A percentile compares a stretch with the other conserved stretches of the same genome.
phyloP scores from a whole-genome alignment of 108 stramenopile species.

The Cyclostephanos invisitatus region DNA sequence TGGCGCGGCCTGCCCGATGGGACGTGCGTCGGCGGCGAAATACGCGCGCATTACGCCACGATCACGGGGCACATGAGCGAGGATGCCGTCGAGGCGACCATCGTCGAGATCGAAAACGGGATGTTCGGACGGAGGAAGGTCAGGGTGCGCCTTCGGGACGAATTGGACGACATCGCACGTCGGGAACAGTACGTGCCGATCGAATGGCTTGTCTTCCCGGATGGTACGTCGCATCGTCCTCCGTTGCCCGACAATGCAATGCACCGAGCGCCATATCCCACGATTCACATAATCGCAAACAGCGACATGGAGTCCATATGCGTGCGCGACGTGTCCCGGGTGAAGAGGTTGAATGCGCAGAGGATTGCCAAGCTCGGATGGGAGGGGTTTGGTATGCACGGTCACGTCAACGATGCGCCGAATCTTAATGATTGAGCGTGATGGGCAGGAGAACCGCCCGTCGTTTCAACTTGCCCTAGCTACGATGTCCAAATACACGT shows the following conservation, averaged over 20 bases:
- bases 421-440: background rate
- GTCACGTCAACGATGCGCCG: too few species aligned
- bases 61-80: conserved; percentile 30
- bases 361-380: conserved; percentile 38
- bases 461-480: background rate
- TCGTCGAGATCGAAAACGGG: conserved; percentile 42
- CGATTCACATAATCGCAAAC: conserved; percentile 57
- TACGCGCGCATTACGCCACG: conserved; percentile 27
- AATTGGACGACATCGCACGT: background rate
- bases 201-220: conserved; percentile 39
- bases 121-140: conserved; percentile 47
- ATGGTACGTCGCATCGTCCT: background rate
- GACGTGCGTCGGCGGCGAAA: conserved; percentile 27
- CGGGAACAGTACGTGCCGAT: conserved; percentile 54
- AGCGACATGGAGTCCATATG: conserved; percentile 46
- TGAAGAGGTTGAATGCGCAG: conserved; percentile 54
- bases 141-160: conserved; percentile 45
- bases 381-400: conserved; percentile 18
- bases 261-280: conserved; percentile 57
- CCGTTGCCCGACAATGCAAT: conserved; percentile 55
- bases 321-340: conserved; percentile 47
- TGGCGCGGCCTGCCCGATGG: conserved; percentile 47
- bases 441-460: background rate
- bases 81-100: conserved; percentile 21
- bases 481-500: background rate